Base-by-base conservation (phyloP, 345 rosid species). In the Gossypioides kirkii region DNA sequence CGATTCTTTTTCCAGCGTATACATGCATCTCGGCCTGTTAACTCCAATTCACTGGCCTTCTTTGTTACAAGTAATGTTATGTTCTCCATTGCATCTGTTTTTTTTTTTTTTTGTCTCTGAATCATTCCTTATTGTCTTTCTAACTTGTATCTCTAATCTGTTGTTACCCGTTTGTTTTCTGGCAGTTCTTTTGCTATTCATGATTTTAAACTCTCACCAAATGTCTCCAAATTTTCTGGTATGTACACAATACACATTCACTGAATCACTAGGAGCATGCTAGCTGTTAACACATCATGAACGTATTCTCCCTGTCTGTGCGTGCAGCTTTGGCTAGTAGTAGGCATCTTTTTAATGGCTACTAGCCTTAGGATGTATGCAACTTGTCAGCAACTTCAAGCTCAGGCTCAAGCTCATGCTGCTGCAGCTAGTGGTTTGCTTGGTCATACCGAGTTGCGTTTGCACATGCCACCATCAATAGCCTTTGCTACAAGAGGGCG, bases 321-420 rank as follows among this genome's bases (percentile, higher is more conserved):
- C 52, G 12, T 80, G 81, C 84, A 90, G 92, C 86, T 87, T 45
- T 90, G 90, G 92, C 80, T 87, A 45, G 90, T 90, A 53, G 90
- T 90, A 16, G 85, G 87, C 38, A 81, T 89, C 71, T 89, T 87
- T 80, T 66, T 87, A 73, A 79, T 87, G 86, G 94, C 90, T 46
- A 87, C 90, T 28, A 85, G 86, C 84, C 81, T 87, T 49, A 77
- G 91, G 81, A 88, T 90, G 89, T 86, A 85, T 58, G 90, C 90
- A 63, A 87, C 89, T 61, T 87, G 90, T 81, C 92, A 90, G 77
- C 89, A 82, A 76, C 89, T 90, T 76, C 92, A 81, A 82, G 90
- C 87, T 76, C 92, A 85, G 80, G 89, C 92, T 26, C 81, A 85
- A 66, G 86, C 87, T 80, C 91, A 86, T 73, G 86, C 90, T 28